Evolutionary conservation across 306 rosid genomes (phyloP).

Genomic region (Glycine tomentella): DNA sequence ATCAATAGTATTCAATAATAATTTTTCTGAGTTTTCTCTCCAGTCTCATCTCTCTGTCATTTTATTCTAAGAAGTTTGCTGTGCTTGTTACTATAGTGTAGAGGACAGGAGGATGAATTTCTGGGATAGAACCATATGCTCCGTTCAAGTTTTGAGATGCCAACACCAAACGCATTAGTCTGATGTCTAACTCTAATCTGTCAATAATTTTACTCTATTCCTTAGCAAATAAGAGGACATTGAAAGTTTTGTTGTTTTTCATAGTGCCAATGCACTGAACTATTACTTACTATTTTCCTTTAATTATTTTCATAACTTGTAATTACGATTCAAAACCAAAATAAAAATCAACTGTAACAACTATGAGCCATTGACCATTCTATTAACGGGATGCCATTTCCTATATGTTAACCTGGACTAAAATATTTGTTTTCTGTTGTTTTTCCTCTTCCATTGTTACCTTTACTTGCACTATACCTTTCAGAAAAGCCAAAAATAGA

Average conservation of each 20-base stretch:
- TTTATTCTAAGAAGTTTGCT: neutral
- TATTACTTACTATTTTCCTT: slow-evolving; percentile 17
- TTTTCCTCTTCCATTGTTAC: slow-evolving; percentile 19
- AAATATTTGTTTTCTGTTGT: slow-evolving; percentile 6
- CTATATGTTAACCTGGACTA: neutral
- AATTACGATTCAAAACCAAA: neutral
- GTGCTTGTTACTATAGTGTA: neutral
- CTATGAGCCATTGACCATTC: neutral
- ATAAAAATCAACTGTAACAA: neutral
- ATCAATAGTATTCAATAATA: neutral
- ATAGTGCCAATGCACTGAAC: slow-evolving; percentile 11
- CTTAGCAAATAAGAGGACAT: slow-evolving; percentile 5
- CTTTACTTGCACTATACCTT: slow-evolving; percentile 1
- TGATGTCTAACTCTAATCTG: neutral
- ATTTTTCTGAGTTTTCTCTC: too few relatives aligned
- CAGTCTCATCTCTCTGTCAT: too few relatives aligned
- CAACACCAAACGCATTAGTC: neutral
- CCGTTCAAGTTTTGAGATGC: slow-evolving; percentile 17
- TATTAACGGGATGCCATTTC: slow-evolving; percentile 14
- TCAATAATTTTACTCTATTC: slow-evolving; percentile 19
- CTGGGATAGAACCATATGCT: neutral
- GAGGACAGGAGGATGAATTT: slow-evolving; percentile 22
- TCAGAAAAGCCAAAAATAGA: neutral
- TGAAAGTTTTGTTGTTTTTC: slow-evolving; percentile 17
- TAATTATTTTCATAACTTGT: neutral